Conservation (phyloP, 2,329 filamentous ascomycete species). For the Colletotrichum sp. region DNA sequence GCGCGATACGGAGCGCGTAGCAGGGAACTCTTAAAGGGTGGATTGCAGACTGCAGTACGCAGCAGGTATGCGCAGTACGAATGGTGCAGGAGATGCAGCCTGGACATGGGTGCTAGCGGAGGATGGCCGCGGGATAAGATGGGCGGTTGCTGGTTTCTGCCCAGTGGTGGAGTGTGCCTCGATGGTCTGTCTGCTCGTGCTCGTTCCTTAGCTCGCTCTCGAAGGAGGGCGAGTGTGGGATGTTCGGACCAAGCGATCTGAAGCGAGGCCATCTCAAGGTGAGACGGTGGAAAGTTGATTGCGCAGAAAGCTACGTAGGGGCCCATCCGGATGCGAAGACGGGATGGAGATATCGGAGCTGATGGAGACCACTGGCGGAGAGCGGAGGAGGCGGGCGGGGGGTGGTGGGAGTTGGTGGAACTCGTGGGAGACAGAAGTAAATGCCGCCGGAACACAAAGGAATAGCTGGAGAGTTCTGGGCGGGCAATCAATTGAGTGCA, state of each 20-base stretch:
- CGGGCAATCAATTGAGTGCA: conserved; percentile 7
- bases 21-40: conserved; percentile 1
- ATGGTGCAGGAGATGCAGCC: not conserved
- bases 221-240: not conserved
- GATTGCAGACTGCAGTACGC: not conserved
- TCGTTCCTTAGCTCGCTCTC: not conserved
- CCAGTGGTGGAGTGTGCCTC: not conserved
- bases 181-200: not conserved
- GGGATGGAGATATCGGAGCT: not conserved
- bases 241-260: not conserved
- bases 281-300: not conserved
- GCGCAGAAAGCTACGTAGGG: not conserved
- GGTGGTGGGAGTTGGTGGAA: not conserved
- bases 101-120: not conserved
- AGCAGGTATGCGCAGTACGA: not conserved
- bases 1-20: not conserved
- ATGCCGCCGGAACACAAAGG: not conserved
- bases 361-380: not conserved
- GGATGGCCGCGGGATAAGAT: not conserved
- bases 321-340: not conserved
- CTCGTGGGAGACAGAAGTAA: not conserved
- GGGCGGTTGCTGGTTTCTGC: not conserved
- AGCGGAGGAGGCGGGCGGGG: not conserved
- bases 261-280: not conserved
- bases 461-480: not conserved